Conservation (phyloP, 495 filamentous ascomycete species). For the Hyaloscypha finlandica region DNA sequence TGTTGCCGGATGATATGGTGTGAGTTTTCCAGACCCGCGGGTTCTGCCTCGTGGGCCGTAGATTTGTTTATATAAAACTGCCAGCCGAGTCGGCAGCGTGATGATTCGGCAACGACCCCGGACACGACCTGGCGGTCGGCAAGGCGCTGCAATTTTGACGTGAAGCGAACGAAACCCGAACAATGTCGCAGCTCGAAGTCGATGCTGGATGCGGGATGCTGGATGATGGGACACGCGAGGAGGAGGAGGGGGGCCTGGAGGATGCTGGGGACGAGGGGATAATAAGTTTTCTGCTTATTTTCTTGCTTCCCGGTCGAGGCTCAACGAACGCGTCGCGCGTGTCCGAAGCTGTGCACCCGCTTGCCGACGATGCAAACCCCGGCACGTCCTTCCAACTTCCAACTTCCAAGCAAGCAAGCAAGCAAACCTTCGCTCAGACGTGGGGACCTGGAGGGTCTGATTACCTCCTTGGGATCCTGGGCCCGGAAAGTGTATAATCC, state of each 20-base stretch:
- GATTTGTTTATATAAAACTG: constrained; percentile 31
- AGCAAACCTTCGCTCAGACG: background rate
- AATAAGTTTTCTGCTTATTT: constrained; percentile 10
- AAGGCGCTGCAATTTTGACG: constrained; percentile 14
- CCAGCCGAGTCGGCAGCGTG: constrained; percentile 13
- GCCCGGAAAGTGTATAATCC: background rate
- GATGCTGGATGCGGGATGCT: background rate
- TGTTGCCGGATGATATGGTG: constrained; percentile 15
- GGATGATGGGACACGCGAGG: constrained; percentile 10
- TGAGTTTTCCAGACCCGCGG: constrained; percentile 13
- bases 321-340: constrained; percentile 28
- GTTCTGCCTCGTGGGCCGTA: constrained; percentile 6
- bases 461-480: constrained; percentile 15
- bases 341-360: background rate
- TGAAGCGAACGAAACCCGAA: constrained; percentile 3
- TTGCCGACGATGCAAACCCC: background rate
- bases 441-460: constrained; percentile 7
- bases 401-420: background rate
- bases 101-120: background rate
- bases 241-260: background rate
- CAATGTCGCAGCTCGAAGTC: background rate
- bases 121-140: background rate
- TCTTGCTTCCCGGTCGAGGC: constrained; percentile 11
- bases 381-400: background rate
- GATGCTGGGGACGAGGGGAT: background rate